Base-by-base conservation (phyloP, 179 eudicot genomes). In the Heliamphora pulchella region DNA sequence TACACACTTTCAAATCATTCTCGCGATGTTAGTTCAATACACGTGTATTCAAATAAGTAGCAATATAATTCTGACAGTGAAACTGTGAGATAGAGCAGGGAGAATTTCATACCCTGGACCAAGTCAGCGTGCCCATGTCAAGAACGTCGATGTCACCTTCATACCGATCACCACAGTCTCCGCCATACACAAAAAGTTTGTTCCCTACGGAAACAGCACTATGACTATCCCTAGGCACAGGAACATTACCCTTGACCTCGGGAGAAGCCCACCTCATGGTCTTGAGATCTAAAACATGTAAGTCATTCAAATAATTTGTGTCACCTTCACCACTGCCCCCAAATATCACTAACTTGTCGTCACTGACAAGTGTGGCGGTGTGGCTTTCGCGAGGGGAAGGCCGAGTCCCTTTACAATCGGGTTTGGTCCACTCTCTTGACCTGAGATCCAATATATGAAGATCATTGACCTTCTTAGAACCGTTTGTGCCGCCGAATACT, bases 301-400 rank as follows among this genome's bases (percentile, higher is more conserved):
- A 85, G 80, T 95, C 97, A 79, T 90, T 95, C 88, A 95, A 84
- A 82, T 95, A 95, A 74, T 91, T 93, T 0, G 89, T 87, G 3
- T 85, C 90, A 13, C 98, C 98, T 84, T 93, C 97, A 13, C 97
- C 97, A 85, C 98, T 95, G 0, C 98, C 98, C 9, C 98, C 98
- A 57, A 95, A 95, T 64, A 95, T 84, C 44, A 91, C 89, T 67
- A 95, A 53, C 74, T 84, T 87, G 48, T 88, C 90, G 9, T 83
- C 92, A 3, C 90, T 87, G 17, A 93, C 83, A 6, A 91, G 87
- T 46, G 91, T 89, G 39, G 95, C 92, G 1, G 97, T 90, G 84
- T 95, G 98, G 80, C 98, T 95, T 80, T 95, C 98, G 0, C 98
- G 93, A 8, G 97, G 90, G 3, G 87, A 85, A 20, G 98, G 98